These are phyloP conservation scores for Metschnikowia sp. DNA, from an alignment of 805 yeast genomes.

Conservation along the genomic window DNA sequence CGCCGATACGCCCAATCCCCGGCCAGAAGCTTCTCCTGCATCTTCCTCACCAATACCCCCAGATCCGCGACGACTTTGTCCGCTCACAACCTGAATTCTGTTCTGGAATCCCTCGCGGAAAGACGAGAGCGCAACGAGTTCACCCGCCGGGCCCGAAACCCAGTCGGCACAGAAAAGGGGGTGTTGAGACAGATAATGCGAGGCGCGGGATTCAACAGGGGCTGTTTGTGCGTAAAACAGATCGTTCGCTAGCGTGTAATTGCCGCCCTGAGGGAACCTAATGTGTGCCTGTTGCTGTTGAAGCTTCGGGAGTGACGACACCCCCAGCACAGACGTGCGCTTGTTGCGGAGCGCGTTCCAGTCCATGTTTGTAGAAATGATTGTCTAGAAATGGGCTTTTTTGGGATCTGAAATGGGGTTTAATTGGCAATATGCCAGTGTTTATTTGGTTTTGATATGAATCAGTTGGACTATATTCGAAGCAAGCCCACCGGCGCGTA, in stretches of 20 bases:
- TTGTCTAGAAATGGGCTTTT: background rate
- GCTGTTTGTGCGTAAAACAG: background rate
- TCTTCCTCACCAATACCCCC: background rate
- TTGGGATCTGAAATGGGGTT: no score
- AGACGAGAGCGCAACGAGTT: slow-evolving; percentile 65
- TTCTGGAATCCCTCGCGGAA: slow-evolving; percentile 77
- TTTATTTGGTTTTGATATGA: no score
- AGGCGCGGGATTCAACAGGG: slow-evolving; percentile 2
- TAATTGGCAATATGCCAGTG: no score
- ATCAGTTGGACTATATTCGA: no score
- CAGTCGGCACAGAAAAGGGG: slow-evolving; percentile 39
- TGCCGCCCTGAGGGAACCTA: slow-evolving; percentile 3
- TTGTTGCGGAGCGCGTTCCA: slow-evolving; percentile 17
- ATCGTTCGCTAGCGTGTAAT: background rate
- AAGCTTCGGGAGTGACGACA: slow-evolving; percentile 2
- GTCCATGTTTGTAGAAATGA: slow-evolving; percentile 11
- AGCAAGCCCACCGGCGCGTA: no score
- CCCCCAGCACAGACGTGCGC: slow-evolving; percentile 14
- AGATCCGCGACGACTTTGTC: slow-evolving; percentile 17
- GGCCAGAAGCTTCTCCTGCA: background rate
- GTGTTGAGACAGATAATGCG: slow-evolving; percentile 19
- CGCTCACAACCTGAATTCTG: slow-evolving; percentile 51
- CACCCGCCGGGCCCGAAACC: slow-evolving; percentile 28
- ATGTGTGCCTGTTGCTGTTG: slow-evolving; percentile 6
- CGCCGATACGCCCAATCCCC: background rate